These are phyloP conservation scores for Zoysia japonica DNA, from an alignment of 176 grass and related monocot species.

Conservation along the genomic window DNA sequence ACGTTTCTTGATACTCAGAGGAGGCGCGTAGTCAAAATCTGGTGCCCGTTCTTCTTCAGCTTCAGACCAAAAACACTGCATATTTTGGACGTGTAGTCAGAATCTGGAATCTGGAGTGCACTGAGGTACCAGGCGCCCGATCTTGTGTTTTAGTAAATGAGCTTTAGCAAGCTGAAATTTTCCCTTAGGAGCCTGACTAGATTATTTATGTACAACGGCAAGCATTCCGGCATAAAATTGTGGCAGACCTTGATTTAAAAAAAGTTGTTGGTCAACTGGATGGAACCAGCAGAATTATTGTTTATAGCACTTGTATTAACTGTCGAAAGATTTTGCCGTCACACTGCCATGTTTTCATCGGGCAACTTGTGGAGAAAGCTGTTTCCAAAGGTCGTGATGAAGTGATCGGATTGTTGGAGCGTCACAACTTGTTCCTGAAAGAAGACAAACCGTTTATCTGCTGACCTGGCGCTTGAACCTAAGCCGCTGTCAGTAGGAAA, in stretches of 20 bases:
- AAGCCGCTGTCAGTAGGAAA: neutral
- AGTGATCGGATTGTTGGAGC: neutral
- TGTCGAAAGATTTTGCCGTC: neutral
- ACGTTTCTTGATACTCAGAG: neutral
- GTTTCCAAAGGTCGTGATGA: neutral
- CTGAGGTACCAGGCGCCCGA: neutral
- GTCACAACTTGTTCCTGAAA: neutral
- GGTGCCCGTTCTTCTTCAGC: neutral
- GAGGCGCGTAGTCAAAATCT: neutral
- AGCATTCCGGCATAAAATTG: slow-evolving; percentile 21
- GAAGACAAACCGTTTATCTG: too few relatives aligned
- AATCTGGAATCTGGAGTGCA: neutral
- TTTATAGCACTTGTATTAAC: neutral
- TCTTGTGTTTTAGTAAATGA: slow-evolving; percentile 28
- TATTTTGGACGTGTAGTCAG: neutral
- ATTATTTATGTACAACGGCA: slow-evolving; percentile 28
- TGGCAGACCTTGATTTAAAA: slow-evolving; percentile 19
- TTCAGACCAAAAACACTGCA: neutral
- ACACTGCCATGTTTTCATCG: neutral
- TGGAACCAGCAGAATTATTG: neutral
- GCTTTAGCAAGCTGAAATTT: slow-evolving; percentile 36
- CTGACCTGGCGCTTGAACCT: neutral
- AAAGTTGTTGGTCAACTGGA: slow-evolving; percentile 1
- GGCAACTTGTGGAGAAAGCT: neutral
- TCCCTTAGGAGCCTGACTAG: slow-evolving; percentile 24